These are phyloP conservation scores for Carex littledalei DNA, from an alignment of 176 grass and related monocot species.

Conservation along the genomic window DNA sequence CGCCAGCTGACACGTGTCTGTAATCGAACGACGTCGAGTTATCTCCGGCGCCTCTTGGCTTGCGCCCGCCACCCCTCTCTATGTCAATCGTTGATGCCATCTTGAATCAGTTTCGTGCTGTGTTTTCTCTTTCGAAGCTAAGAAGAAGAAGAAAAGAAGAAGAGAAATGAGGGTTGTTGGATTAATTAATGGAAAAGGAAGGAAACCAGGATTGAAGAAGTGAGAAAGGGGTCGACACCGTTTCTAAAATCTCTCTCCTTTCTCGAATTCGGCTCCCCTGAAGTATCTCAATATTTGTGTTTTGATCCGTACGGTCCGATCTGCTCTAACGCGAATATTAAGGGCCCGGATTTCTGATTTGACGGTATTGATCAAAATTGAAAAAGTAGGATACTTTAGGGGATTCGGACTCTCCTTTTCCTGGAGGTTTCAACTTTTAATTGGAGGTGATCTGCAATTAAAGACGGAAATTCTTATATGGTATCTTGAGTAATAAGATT, in stretches of 20 bases:
- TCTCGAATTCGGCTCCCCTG: neutral
- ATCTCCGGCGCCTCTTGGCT: slow-evolving; percentile 14
- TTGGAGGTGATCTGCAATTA: neutral
- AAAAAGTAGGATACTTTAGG: no score
- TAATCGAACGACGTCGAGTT: slow-evolving; percentile 5
- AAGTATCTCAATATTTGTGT: no score
- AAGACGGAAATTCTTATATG: neutral
- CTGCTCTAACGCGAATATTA: no score
- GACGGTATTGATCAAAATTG: no score
- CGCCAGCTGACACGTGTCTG: slow-evolving; percentile 28
- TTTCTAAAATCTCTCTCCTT: neutral
- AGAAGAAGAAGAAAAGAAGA: neutral
- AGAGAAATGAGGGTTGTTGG: slow-evolving; percentile 10
- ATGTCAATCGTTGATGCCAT: slow-evolving; percentile 44
- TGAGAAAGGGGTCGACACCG: neutral
- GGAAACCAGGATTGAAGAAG: neutral
- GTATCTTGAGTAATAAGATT: neutral
- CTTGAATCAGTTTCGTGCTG: neutral
- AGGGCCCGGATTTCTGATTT: no score
- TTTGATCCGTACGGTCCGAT: no score
- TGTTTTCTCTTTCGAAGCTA: neutral
- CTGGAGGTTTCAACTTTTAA: neutral
- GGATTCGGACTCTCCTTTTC: no score
- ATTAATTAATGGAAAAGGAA: neutral
- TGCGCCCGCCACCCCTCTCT: slow-evolving; percentile 34